Evolutionary conservation across 2,329 filamentous ascomycete species (phyloP).

Genomic region (Phaeophleospora eucalypticola): DNA sequence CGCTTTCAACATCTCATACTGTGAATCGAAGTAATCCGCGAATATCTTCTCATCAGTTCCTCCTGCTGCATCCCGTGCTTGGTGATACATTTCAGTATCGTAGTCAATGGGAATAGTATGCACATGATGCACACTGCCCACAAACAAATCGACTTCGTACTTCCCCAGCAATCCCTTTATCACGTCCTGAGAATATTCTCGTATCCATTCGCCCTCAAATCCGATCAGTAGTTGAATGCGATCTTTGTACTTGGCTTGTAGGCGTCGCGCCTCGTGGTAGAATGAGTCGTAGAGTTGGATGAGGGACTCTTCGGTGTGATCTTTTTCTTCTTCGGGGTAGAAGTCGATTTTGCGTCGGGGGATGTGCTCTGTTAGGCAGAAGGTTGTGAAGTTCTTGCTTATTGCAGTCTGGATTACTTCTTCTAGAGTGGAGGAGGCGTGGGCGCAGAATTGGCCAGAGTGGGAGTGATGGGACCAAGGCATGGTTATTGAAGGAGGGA

Average conservation of each 20-base stretch:
- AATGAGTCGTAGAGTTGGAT: slow-evolving; percentile 62
- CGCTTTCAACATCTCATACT: slow-evolving; percentile 71
- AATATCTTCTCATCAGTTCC: slow-evolving; percentile 70
- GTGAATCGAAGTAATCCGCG: slow-evolving; percentile 81
- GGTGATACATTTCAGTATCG: slow-evolving; percentile 62
- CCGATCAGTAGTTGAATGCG: slow-evolving; percentile 79
- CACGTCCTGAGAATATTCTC: slow-evolving; percentile 58
- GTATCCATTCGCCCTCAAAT: slow-evolving; percentile 92
- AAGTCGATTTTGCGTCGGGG: slow-evolving; percentile 74
- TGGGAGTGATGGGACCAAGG: slow-evolving; percentile 98
- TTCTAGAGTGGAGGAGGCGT: slow-evolving; percentile 82
- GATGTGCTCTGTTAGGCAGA: slow-evolving; percentile 94
- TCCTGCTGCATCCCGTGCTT: slow-evolving; percentile 54
- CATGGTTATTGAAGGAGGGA: slow-evolving; percentile 55
- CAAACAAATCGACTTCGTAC: slow-evolving; percentile 76
- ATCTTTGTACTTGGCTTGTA: slow-evolving; percentile 64
- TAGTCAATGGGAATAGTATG: slow-evolving; percentile 86
- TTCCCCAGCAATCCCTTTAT: slow-evolving; percentile 57
- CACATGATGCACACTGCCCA: slow-evolving; percentile 90
- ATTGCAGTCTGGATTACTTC: slow-evolving; percentile 78
- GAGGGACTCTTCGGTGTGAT: slow-evolving; percentile 44
- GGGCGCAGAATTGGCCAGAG: slow-evolving; percentile 94
- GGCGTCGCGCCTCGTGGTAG: slow-evolving; percentile 67
- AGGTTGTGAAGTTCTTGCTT: slow-evolving; percentile 69
- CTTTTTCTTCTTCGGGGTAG: slow-evolving; percentile 74